phyloP scores from a whole-genome alignment of 2,329 filamentous ascomycete genomes.

The Aspergillus intermedius region DNA sequence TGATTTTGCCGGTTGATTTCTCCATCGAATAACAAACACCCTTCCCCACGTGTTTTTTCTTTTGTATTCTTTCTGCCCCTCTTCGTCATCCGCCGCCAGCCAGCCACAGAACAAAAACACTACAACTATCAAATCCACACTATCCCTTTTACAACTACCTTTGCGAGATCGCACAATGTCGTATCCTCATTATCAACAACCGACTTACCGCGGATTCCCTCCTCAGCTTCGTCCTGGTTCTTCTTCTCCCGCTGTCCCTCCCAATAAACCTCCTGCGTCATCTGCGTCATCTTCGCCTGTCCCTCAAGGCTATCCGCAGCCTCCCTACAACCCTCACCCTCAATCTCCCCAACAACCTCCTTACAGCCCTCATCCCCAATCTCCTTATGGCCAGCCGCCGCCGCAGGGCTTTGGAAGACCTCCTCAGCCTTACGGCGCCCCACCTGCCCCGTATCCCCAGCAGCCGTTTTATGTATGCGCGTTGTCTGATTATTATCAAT shows the following conservation, averaged over 20 bases:
- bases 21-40: neutral
- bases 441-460: slow-evolving; percentile 27
- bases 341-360: slow-evolving; percentile 19
- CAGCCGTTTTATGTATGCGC: slow-evolving; percentile 30
- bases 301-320: slow-evolving; percentile 29
- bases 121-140: neutral
- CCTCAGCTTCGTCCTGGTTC: slow-evolving; percentile 26
- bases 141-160: neutral
- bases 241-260: slow-evolving; percentile 28
- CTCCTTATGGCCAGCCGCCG: slow-evolving; percentile 14
- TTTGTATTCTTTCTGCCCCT: slow-evolving; percentile 3
- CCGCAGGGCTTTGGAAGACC: slow-evolving; percentile 37
- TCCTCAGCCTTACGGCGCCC: slow-evolving; percentile 31
- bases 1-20: slow-evolving; percentile 9
- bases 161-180: slow-evolving; percentile 24
- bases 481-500: slow-evolving; percentile 5
- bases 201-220: slow-evolving; percentile 20
- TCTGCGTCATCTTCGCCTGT: slow-evolving; percentile 9
- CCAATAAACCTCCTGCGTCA: slow-evolving; percentile 26
- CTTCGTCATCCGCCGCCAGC: neutral
- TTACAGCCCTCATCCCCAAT: slow-evolving; percentile 7
- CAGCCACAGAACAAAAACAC: neutral
- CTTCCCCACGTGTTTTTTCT: slow-evolving; percentile 1
- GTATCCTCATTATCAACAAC: slow-evolving; percentile 29
- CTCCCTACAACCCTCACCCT: slow-evolving; percentile 27